Conservation (phyloP, 352 stramenopile species). For the Phytophthora hybrid region DNA sequence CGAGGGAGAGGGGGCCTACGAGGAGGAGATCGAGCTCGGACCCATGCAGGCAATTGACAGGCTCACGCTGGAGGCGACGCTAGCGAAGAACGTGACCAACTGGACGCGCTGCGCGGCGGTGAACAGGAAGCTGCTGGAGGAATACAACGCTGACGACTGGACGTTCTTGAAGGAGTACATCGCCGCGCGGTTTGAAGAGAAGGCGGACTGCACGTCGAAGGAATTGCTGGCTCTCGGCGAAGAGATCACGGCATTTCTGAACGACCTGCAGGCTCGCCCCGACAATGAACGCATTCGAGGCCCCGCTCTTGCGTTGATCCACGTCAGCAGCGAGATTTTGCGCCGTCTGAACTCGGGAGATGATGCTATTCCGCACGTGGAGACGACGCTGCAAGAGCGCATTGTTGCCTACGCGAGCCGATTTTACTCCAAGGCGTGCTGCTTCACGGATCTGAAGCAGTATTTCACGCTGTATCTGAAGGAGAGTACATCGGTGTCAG, state of each 20-base stretch:
- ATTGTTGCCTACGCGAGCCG: conserved; percentile 70
- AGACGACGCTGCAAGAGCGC: conserved; percentile 53
- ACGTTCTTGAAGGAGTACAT: conserved; percentile 80
- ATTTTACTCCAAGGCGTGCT: conserved; percentile 87
- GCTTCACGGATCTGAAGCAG: conserved; percentile 88
- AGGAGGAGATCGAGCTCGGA: conserved; percentile 87
- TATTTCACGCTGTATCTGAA: conserved; percentile 66
- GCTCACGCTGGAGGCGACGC: conserved; percentile 69
- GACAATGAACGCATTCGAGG: conserved; percentile 70
- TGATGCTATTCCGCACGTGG: conserved; percentile 37
- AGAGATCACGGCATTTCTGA: conserved; percentile 49
- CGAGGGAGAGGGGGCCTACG: conserved; percentile 76
- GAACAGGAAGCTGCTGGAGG: conserved; percentile 67
- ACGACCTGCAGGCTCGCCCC: conserved; percentile 51
- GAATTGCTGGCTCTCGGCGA: conserved; percentile 41
- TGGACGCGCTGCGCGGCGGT: conserved; percentile 62
- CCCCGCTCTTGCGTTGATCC: conserved; percentile 70
- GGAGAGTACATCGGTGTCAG: conserved; percentile 43
- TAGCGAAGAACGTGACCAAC: conserved; percentile 60
- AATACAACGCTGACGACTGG: conserved; percentile 87
- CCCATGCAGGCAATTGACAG: conserved; percentile 86
- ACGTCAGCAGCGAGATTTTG: conserved; percentile 63
- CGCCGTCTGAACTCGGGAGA: conserved; percentile 40
- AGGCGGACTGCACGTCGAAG: conserved; percentile 1
- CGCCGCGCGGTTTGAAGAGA: conserved; percentile 53